Evolutionary conservation across 2,329 filamentous ascomycete species (phyloP).

Genomic region (Aspergillus viridinutans): DNA sequence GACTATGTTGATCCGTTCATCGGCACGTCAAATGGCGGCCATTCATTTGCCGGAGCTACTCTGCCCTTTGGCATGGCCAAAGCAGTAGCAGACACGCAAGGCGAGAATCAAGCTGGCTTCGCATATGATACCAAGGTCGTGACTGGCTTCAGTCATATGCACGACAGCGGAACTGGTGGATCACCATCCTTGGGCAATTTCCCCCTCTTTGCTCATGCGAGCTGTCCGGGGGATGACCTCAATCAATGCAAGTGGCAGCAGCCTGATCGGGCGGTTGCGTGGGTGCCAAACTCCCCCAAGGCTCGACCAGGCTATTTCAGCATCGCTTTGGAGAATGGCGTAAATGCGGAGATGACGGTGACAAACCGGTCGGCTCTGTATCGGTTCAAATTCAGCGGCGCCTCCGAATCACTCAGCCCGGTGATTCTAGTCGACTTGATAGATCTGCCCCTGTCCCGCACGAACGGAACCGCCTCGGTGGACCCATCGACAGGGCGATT

Average conservation of each 20-base stretch:
- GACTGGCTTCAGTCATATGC: constrained; percentile 51
- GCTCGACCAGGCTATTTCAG: constrained; percentile 64
- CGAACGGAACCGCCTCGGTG: constrained; percentile 55
- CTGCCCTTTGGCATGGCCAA: constrained; percentile 55
- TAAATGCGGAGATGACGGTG: constrained; percentile 64
- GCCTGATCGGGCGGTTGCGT: constrained; percentile 45
- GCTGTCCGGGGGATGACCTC: constrained; percentile 59
- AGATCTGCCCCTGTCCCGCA: constrained; percentile 59
- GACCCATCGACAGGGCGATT: constrained; percentile 56
- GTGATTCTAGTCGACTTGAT: constrained; percentile 63
- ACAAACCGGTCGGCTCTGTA: constrained; percentile 64
- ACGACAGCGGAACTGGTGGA: constrained; percentile 51
- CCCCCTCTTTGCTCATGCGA: constrained; percentile 63
- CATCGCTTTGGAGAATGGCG: constrained; percentile 54
- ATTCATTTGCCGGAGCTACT: constrained; percentile 56
- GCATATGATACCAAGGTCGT: constrained; percentile 48
- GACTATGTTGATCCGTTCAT: constrained; percentile 51
- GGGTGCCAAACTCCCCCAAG: constrained; percentile 49
- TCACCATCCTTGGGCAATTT: constrained; percentile 67
- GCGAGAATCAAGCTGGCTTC: constrained; percentile 56
- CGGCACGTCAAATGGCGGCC: constrained; percentile 52
- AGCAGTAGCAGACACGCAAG: constrained; percentile 51
- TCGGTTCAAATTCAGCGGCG: constrained; percentile 55
- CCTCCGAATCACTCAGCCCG: constrained; percentile 43
- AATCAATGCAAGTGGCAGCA: constrained; percentile 60